Conservation (phyloP, 768 basidiomycete species). For the Leccinum subgranulosum region DNA sequence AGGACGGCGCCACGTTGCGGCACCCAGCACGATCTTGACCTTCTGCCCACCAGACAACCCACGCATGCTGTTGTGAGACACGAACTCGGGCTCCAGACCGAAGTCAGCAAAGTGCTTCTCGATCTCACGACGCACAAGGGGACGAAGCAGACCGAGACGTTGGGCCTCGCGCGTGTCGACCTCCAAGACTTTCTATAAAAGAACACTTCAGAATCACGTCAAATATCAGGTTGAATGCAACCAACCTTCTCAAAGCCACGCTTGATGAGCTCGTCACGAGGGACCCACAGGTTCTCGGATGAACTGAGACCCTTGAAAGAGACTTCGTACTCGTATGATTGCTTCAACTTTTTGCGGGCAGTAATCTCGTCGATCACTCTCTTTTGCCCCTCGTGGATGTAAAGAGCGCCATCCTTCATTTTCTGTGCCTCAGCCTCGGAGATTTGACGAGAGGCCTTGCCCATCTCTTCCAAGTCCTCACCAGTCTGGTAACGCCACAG, state of each 20-base stretch:
- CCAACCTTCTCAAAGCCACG: slow-evolving; percentile 93
- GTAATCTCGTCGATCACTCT: slow-evolving; percentile 90
- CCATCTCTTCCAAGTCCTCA: slow-evolving; percentile 96
- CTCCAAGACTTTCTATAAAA: slow-evolving; percentile 83
- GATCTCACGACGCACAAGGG: slow-evolving; percentile 97
- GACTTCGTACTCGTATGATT: slow-evolving; percentile 98
- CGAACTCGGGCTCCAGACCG: slow-evolving; percentile 98
- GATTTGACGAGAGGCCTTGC: slow-evolving; percentile 87
- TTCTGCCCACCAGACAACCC: slow-evolving; percentile 99
- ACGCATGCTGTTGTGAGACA: slow-evolving; percentile 98
- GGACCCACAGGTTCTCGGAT: slow-evolving; percentile 97
- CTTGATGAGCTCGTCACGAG: slow-evolving; percentile 95
- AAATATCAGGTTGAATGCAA: not conserved
- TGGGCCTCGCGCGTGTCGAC: slow-evolving; percentile 97
- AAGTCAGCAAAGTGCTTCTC: slow-evolving; percentile 99
- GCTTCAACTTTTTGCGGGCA: slow-evolving; percentile 95
- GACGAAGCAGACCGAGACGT: slow-evolving; percentile 89
- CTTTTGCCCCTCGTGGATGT: slow-evolving; percentile 93
- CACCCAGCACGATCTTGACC: slow-evolving; percentile 98
- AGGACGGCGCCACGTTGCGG: slow-evolving; percentile 98
- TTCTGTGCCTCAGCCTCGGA: slow-evolving; percentile 84
- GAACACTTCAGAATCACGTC: not conserved
- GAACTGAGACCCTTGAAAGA: slow-evolving; percentile 94
- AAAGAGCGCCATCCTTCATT: slow-evolving; percentile 92
- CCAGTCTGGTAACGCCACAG: slow-evolving; percentile 99